These are phyloP conservation scores for Venturia aucupariae DNA, from an alignment of 2,329 filamentous ascomycete genomes.

Conservation along the genomic window DNA sequence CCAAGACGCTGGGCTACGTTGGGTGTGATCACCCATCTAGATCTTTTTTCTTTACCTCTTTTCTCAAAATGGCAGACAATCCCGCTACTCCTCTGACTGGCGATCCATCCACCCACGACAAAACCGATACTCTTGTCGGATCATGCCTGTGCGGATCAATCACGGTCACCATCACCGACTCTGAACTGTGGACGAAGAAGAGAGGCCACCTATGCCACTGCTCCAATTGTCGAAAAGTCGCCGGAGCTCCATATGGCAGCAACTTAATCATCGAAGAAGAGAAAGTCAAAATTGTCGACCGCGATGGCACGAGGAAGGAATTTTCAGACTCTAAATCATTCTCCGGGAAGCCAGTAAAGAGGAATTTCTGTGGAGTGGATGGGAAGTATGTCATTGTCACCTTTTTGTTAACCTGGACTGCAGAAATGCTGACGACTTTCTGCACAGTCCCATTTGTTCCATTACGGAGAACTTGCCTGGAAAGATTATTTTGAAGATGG, in stretches of 20 bases:
- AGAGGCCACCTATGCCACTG: conserved; percentile 43
- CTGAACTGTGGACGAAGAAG: conserved; percentile 36
- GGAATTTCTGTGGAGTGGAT: conserved; percentile 38
- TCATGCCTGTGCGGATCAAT: conserved; percentile 40
- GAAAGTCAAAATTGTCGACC: conserved; percentile 38
- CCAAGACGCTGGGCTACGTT: too few species aligned
- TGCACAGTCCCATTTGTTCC: conserved; percentile 35
- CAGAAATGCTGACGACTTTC: neutral
- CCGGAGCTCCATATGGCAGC: conserved; percentile 34
- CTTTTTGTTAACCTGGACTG: neutral
- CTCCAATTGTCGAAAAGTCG: conserved; percentile 42
- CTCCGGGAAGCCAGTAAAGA: conserved; percentile 37
- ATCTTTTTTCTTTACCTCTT: too few species aligned
- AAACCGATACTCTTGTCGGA: conserved; percentile 25
- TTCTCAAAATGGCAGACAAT: neutral
- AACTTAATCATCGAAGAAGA: conserved; percentile 35
- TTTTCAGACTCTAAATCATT: conserved; percentile 37
- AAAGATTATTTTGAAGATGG: conserved; percentile 42
- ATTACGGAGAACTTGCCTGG: conserved; percentile 27
- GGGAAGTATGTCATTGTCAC: conserved; percentile 31
- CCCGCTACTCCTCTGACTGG: conserved; percentile 2
- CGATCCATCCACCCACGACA: conserved; percentile 18
- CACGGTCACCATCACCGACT: conserved; percentile 39
- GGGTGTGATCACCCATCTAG: too few species aligned
- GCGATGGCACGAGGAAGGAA: conserved; percentile 35